Percentiles rank a stretch among this genome's conserved stretches.
Evolutionary conservation across 2,329 filamentous ascomycete species (phyloP).

Genomic region (Phaeophleospora eucalypticola): DNA sequence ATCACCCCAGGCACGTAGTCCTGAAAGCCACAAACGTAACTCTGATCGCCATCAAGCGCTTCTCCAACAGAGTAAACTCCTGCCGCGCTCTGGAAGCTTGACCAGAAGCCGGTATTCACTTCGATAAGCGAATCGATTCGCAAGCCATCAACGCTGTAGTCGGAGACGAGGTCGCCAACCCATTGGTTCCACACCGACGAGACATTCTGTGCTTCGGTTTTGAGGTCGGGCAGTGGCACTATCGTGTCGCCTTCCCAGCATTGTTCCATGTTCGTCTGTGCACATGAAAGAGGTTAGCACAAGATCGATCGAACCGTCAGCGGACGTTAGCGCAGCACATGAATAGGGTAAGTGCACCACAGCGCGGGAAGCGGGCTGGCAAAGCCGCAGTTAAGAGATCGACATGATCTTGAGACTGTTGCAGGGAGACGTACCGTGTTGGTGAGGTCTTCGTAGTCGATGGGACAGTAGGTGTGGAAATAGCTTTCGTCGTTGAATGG

Average conservation of each 20-base stretch:
- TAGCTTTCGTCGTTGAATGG: conserved; percentile 40
- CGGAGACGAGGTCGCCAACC: conserved; percentile 54
- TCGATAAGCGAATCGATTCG: conserved; percentile 50
- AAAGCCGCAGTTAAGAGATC: too few species aligned
- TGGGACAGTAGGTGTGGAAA: conserved; percentile 53
- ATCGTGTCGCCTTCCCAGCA: conserved; percentile 56
- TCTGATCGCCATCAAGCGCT: conserved; percentile 37
- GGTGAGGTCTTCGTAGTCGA: conserved; percentile 50
- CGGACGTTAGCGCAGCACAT: not conserved
- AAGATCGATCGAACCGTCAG: not conserved
- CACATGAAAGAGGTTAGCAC: not conserved
- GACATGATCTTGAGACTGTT: not conserved
- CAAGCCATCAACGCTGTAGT: conserved; percentile 58
- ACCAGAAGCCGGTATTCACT: conserved; percentile 42
- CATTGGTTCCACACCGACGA: conserved; percentile 53
- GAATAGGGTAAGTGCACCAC: conserved; percentile 3
- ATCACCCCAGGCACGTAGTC: conserved; percentile 42
- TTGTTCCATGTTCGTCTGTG: conserved; percentile 32
- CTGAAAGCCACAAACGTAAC: conserved; percentile 42
- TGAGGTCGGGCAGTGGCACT: conserved; percentile 59
- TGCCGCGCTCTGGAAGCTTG: conserved; percentile 33
- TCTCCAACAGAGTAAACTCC: conserved; percentile 47
- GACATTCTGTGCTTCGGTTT: conserved; percentile 52
- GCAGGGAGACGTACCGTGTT: conserved; percentile 17
- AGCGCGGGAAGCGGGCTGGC: too few species aligned